A percentile compares a stretch with the other conserved stretches of the same genome.
These are phyloP conservation scores for Megacollybia platyphylla DNA, from an alignment of 1,284 basidiomycete species.

Conservation along the genomic window DNA sequence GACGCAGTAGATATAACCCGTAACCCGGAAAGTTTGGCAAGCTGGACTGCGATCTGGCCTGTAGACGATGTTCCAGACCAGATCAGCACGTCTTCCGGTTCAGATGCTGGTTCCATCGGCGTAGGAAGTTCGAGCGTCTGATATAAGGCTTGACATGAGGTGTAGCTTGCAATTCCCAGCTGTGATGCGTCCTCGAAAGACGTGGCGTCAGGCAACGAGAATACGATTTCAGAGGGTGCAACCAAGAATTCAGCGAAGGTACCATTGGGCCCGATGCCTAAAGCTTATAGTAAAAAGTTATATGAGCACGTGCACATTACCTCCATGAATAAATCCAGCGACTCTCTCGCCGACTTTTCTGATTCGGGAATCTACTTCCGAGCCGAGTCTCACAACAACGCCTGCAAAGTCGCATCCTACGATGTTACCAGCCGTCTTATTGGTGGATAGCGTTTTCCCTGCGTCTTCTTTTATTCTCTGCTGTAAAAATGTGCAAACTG, in stretches of 20 bases:
- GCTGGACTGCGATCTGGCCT: conserved; percentile 27
- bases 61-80: conserved; percentile 28
- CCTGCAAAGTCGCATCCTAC: conserved; percentile 34
- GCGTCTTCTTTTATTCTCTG: background rate
- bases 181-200: conserved; percentile 16
- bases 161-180: conserved; percentile 11
- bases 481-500: background rate
- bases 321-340: conserved; percentile 30
- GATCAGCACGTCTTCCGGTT: conserved; percentile 15
- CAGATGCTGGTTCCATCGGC: conserved; percentile 8
- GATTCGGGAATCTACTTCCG: conserved; percentile 12
- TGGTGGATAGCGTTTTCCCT: background rate
- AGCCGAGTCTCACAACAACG: conserved; percentile 21
- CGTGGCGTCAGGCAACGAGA: conserved; percentile 15
- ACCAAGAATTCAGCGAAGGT: conserved; percentile 12
- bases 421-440: conserved; percentile 4
- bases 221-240: conserved; percentile 11
- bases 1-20: conserved; percentile 27
- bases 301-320: conserved; percentile 4
- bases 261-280: conserved; percentile 1
- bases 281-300: background rate
- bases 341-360: conserved; percentile 27
- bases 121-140: conserved; percentile 9
- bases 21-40: conserved; percentile 21
- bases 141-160: conserved; percentile 11